phyloP scores from a whole-genome alignment of 2,329 filamentous ascomycete genomes.

The Fusarium xyrophilum region DNA sequence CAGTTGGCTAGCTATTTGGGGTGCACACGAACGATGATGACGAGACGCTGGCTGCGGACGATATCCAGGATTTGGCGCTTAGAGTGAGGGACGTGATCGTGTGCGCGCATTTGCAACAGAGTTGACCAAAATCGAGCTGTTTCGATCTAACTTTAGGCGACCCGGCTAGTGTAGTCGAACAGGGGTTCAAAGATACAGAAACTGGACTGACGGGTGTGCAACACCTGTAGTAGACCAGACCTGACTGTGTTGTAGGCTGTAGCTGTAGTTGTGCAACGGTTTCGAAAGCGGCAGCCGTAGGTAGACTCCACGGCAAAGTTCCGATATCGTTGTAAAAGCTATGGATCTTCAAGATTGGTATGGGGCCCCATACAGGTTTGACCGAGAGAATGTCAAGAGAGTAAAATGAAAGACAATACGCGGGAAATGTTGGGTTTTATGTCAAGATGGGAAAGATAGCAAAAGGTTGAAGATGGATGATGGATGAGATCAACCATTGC shows the following conservation, averaged over 20 bases:
- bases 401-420: not conserved
- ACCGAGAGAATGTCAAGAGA: not conserved
- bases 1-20: conserved; percentile 1
- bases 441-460: not conserved
- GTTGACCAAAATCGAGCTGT: conserved; percentile 22
- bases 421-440: not conserved
- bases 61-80: conserved; percentile 20
- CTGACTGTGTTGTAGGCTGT: conserved; percentile 1
- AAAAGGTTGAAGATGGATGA: conserved; percentile 7
- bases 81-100: conserved; percentile 29
- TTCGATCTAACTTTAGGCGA: conserved; percentile 34
- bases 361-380: not conserved
- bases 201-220: conserved; percentile 5
- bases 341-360: not conserved
- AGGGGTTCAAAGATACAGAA: conserved; percentile 24
- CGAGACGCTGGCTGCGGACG: conserved; percentile 17
- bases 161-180: conserved; percentile 22
- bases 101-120: conserved; percentile 28
- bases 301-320: conserved; percentile 12
- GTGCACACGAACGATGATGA: conserved; percentile 24
- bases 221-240: not conserved
- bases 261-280: conserved; percentile 5
- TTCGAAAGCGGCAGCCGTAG: conserved; percentile 4
- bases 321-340: not conserved
- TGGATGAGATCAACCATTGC: conserved; percentile 12